Evolutionary conservation across 345 rosid species (phyloP), one percentile per base, ranked within the genome.

Genomic region (Populus davidiana): DNA sequence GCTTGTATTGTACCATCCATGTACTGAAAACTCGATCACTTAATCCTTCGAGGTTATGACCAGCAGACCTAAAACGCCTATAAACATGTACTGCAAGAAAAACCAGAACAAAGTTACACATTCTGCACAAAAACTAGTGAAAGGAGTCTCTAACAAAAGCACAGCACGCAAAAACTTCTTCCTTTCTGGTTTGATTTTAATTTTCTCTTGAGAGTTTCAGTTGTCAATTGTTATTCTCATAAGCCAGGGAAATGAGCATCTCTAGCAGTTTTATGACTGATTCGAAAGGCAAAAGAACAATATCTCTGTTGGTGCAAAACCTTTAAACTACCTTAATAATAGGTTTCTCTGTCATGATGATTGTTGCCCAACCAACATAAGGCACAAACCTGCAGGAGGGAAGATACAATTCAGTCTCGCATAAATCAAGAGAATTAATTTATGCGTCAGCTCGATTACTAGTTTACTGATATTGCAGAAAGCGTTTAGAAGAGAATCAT

Each of bases 301-400:
- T 1, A 65, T 17, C 47, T 54, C 6, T 71, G 25, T 9, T 16
- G 0, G 17, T 27, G 21, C 59, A 52, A 38, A 33, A 35, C 39
- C 66, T 27, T 25, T 14, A 44, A 39, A n/a, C 29, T 44, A 81
- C 84, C 98, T 95, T 92, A 79, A 95, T 86, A 73, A 95, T 83
- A 41, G 99, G 99, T 72, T 95, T 93, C 74, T 95, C 99, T 2
- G 99, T 95, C 96, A 95, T 95, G 66, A 95, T 84, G 43, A 95
- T 95, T n/a, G 99, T 95, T 70, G 91, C 94, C 98, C 98, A 95
- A 64, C 98, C 99, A 36, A 90, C 97, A 72, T 92, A 91, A 52
- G 98, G 98, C 79, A 93, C 81, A 85, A 92, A 93, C 79, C 98
- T 94, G 82, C 81, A 18, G 14, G 16, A 43, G 21, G 9, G 35